These are phyloP conservation scores for Pythium plurisporium DNA, from an alignment of 352 stramenopile genomes.

Conservation along the genomic window DNA sequence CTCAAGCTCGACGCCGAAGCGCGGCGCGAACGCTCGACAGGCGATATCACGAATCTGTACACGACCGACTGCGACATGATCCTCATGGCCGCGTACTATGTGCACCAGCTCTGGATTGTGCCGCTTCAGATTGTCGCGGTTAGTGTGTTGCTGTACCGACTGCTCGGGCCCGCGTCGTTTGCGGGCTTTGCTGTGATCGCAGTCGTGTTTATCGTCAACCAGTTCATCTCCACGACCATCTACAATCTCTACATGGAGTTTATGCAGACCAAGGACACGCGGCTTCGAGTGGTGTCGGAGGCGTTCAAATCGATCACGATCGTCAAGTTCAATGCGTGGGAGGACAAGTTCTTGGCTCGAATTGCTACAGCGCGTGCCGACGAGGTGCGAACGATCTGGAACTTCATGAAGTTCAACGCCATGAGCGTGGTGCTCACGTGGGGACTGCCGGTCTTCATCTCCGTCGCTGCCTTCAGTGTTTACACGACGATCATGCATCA, in stretches of 20 bases:
- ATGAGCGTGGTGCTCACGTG: conserved; percentile 3
- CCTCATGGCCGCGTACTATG: conserved; percentile 48
- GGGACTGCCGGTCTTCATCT: conserved; percentile 42
- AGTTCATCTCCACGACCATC: conserved; percentile 32
- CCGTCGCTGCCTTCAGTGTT: conserved; percentile 33
- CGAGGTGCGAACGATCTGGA: conserved; percentile 18
- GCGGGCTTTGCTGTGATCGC: conserved; percentile 24
- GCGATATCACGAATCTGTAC: conserved; percentile 55
- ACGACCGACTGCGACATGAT: conserved; percentile 56
- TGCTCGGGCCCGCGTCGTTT: conserved; percentile 40
- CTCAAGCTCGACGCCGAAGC: conserved; percentile 37
- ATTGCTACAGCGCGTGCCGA: conserved; percentile 25
- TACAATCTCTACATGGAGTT: conserved; percentile 3
- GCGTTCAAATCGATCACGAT: conserved; percentile 78
- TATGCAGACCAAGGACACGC: conserved; percentile 26
- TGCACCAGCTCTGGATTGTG: conserved; percentile 73
- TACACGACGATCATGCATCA: conserved; percentile 52
- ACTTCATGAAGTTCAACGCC: not conserved
- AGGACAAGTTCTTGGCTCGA: conserved; percentile 65
- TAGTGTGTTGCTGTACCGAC: conserved; percentile 31
- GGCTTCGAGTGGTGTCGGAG: conserved; percentile 41
- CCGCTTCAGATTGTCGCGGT: conserved; percentile 46
- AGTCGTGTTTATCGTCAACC: conserved; percentile 37
- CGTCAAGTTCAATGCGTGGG: conserved; percentile 93
- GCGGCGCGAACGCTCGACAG: conserved; percentile 31